phyloP scores from a whole-genome alignment of 805 yeast genomes.

The Starmerella apis region DNA sequence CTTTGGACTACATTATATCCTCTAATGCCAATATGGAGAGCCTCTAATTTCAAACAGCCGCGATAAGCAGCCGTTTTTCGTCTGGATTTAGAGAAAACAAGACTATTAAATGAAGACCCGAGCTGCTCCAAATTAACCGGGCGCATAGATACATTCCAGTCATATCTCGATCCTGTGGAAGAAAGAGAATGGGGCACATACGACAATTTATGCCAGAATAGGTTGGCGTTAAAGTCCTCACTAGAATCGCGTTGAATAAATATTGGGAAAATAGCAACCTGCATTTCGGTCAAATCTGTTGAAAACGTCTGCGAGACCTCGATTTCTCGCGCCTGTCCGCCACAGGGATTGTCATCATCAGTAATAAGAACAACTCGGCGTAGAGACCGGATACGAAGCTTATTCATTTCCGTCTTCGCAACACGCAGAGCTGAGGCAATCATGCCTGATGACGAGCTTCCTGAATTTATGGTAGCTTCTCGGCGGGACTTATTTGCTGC shows the following conservation, averaged over 20 bases:
- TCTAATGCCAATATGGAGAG: slow-evolving; percentile 50
- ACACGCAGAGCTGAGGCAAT: slow-evolving; percentile 10
- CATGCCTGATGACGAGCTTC: slow-evolving; percentile 3
- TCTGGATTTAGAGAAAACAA: slow-evolving; percentile 12
- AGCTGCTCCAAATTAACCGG: slow-evolving; percentile 12
- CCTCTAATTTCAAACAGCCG: slow-evolving; percentile 10
- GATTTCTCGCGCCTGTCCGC: slow-evolving; percentile 16
- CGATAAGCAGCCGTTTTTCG: slow-evolving; percentile 14
- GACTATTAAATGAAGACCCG: neutral
- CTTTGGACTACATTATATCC: slow-evolving; percentile 45
- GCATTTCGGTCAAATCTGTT: slow-evolving; percentile 20
- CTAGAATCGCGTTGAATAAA: slow-evolving; percentile 11
- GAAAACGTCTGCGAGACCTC: slow-evolving; percentile 28
- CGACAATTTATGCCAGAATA: slow-evolving; percentile 21
- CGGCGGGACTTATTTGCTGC: slow-evolving; percentile 4
- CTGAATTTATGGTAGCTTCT: slow-evolving; percentile 2
- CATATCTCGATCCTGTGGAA: neutral
- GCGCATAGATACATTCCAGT: slow-evolving; percentile 19
- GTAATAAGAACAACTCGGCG: slow-evolving; percentile 22
- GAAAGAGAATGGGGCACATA: slow-evolving; percentile 11
- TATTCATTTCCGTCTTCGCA: slow-evolving; percentile 18
- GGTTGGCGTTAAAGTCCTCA: slow-evolving; percentile 13
- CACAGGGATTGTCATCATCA: slow-evolving; percentile 21
- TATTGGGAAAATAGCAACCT: slow-evolving; percentile 20
- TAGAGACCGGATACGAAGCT: slow-evolving; percentile 12